These are phyloP conservation scores for Cryptococcus sp. DNA, from an alignment of 1,284 basidiomycete genomes.

Conservation along the genomic window DNA sequence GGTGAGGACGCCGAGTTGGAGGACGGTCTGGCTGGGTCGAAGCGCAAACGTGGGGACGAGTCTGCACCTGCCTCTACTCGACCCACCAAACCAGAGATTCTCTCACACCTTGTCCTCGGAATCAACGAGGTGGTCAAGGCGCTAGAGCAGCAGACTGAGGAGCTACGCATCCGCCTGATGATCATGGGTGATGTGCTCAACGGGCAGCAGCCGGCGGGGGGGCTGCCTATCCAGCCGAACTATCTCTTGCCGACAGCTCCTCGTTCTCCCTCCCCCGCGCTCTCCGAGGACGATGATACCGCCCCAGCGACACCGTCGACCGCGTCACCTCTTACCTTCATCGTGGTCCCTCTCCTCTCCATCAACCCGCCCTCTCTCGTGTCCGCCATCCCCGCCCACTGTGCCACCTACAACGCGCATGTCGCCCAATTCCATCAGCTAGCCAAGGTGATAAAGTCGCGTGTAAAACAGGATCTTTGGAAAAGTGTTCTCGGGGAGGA, in stretches of 20 bases:
- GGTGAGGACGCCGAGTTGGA: not conserved
- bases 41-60: not conserved
- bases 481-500: slow-evolving; percentile 17
- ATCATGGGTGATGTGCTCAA: slow-evolving; percentile 41
- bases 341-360: slow-evolving; percentile 38
- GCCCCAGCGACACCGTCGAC: not conserved
- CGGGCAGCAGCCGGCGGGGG: slow-evolving; percentile 6
- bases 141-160: slow-evolving; percentile 61
- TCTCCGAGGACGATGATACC: not conserved
- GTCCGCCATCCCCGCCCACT: slow-evolving; percentile 38
- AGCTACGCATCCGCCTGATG: slow-evolving; percentile 32
- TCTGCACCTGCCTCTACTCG: not conserved
- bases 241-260: slow-evolving; percentile 34
- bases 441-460: slow-evolving; percentile 20
- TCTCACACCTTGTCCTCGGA: slow-evolving; percentile 62
- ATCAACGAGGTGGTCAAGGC: slow-evolving; percentile 76
- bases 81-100: slow-evolving; percentile 49
- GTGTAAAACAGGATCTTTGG: slow-evolving; percentile 16
- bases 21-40: not conserved
- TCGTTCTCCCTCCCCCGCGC: slow-evolving; percentile 12
- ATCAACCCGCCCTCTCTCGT: slow-evolving; percentile 40
- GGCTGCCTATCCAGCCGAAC: not conserved
- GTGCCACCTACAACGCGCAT: slow-evolving; percentile 45
- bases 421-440: slow-evolving; percentile 37
- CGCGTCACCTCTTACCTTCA: slow-evolving; percentile 23